Evolutionary conservation across 495 filamentous ascomycete genomes (phyloP).

Genomic region (Penicillium coffeae): DNA sequence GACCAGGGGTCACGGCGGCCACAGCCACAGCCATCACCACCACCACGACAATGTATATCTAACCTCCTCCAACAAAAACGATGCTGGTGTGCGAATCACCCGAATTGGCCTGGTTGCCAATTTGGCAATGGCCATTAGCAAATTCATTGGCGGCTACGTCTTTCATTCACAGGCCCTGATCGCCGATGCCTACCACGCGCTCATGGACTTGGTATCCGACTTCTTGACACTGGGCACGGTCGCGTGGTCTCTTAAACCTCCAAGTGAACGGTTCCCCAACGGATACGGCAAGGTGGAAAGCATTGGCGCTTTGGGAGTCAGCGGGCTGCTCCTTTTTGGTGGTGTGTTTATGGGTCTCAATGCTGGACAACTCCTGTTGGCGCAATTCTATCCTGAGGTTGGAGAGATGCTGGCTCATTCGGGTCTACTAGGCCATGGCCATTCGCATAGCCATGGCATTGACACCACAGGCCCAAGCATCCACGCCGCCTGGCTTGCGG

Average conservation of each 20-base stretch:
- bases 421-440: slow-evolving; percentile 41
- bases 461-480: slow-evolving; percentile 68
- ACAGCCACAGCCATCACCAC: slow-evolving; percentile 51
- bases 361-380: slow-evolving; percentile 68
- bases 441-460: slow-evolving; percentile 60
- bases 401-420: slow-evolving; percentile 60
- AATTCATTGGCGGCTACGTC: slow-evolving; percentile 85
- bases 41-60: slow-evolving; percentile 89
- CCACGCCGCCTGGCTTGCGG: slow-evolving; percentile 94
- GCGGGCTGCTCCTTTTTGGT: slow-evolving; percentile 78
- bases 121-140: slow-evolving; percentile 86
- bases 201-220: slow-evolving; percentile 93
- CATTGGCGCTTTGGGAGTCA: slow-evolving; percentile 87
- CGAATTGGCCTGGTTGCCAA: slow-evolving; percentile 89
- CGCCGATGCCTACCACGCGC: slow-evolving; percentile 90
- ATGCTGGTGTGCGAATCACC: slow-evolving; percentile 93
- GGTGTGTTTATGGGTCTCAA: slow-evolving; percentile 87
- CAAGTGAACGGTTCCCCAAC: slow-evolving; percentile 74
- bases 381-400: slow-evolving; percentile 74
- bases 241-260: slow-evolving; percentile 80
- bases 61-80: slow-evolving; percentile 80
- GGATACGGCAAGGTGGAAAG: slow-evolving; percentile 98
- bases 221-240: slow-evolving; percentile 90
- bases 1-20: slow-evolving; percentile 30
- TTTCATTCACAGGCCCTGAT: slow-evolving; percentile 93